Evolutionary conservation across 257 asterid species (phyloP).

Genomic region (Nicotiana knightiana): DNA sequence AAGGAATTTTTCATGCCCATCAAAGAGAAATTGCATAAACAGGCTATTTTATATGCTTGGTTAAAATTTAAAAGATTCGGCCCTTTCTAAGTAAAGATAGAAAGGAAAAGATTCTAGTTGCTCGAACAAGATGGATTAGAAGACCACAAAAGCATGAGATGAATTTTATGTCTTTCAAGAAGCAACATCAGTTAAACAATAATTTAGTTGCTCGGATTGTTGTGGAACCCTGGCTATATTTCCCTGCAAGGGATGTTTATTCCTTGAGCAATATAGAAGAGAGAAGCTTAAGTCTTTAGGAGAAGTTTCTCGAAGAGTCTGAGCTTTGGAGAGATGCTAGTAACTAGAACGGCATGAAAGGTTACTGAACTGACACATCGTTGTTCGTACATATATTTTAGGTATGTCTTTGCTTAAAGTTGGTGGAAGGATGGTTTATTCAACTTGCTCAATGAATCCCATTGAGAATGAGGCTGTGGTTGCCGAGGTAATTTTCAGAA

Average conservation of each 20-base stretch:
- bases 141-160: background rate
- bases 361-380: background rate
- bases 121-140: background rate
- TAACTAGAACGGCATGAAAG: background rate
- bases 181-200: background rate
- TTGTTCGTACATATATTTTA: constrained; percentile 25
- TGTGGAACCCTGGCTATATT: background rate
- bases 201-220: background rate
- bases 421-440: constrained; percentile 94
- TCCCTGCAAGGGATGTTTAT: background rate
- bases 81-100: background rate
- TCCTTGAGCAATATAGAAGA: background rate
- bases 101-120: background rate
- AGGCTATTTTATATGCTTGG: background rate
- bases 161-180: background rate
- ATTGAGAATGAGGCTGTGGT: constrained; percentile 96
- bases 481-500: constrained; percentile 59
- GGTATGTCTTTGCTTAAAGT: constrained; percentile 92
- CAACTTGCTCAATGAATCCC: constrained; percentile 99
- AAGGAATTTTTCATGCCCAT: background rate
- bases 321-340: background rate
- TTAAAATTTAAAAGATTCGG: background rate
- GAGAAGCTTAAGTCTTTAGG: background rate
- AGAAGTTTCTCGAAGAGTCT: background rate
- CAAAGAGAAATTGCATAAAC: constrained; percentile 1